Base-by-base conservation (phyloP, 805 yeast genomes). In the Saturnispora sanitii region DNA sequence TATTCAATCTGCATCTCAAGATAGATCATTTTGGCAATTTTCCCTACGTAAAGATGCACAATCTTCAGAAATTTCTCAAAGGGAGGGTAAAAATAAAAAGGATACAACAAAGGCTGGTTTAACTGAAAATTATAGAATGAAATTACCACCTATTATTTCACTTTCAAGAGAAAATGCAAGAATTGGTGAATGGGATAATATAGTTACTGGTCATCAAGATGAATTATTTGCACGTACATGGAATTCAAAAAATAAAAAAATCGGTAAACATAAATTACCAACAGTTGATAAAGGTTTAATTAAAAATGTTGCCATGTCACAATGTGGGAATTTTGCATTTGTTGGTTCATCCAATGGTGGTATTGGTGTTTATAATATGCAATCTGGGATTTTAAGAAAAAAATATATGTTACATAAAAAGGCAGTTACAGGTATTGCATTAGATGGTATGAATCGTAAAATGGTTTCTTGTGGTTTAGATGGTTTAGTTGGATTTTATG, bases 21-120 rank as follows among this genome's bases (percentile, higher is more conserved):
- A 92, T 61, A 71, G 73, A 52, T 71, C 94, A 2, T 70, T 94
- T 50, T 92, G 97, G 97, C 72, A 77, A 7, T 90, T 92, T 53
- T 88, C 97, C 1, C 67, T 92, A 40, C 73, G 97, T 52, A 92
- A 92, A 58, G 97, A 92, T 60, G 94, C 96, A 0, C 99, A 92
- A 62, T 84, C 95, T 4, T 95, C 85, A 54, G 94, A 87, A 56
- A 64, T 92, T 53, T 87, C 96, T 0, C 96, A 88, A 61, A 74
- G 82, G 49, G 65, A 73, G 17, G 68, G 65, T 8, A 56, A 54
- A 37, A 31, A 49, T 9, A 68, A 68, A 49, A 67, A 68, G 44
- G 73, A 73, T 32, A 59, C 62, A 17, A 54, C 82, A 49, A 63
- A 66, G 39, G 82, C 73, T 4, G 87, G 88, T n/a, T 57, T 64